These are phyloP conservation scores for Gaertneriomyces semiglobifer DNA, from an alignment of 192 early-diverging fungal species.

Conservation along the genomic window DNA sequence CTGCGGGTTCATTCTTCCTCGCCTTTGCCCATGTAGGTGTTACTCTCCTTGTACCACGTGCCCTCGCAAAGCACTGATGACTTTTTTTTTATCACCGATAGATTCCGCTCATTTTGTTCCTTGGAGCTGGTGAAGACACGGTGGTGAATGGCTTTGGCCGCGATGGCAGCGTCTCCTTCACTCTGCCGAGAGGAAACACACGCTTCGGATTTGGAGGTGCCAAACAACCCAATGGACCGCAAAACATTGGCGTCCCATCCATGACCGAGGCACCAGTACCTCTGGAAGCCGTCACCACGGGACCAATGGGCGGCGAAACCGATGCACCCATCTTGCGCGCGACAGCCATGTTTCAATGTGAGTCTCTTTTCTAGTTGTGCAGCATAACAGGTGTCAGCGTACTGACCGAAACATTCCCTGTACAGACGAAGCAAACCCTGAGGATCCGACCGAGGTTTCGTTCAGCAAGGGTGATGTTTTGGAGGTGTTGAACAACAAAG, in stretches of 20 bases:
- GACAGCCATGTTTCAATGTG: constrained; percentile 20
- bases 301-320: too few relatives aligned
- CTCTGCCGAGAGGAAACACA: constrained; percentile 1
- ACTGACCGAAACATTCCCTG: not conserved
- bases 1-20: constrained; percentile 34
- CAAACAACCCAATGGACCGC: too few relatives aligned
- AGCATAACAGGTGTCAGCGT: not conserved
- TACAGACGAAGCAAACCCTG: constrained; percentile 80
- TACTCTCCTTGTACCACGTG: not conserved
- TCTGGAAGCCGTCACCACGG: too few relatives aligned
- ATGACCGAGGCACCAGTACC: too few relatives aligned
- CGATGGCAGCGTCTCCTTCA: constrained; percentile 9
- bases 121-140: constrained; percentile 24
- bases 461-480: constrained; percentile 84
- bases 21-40: constrained; percentile 30
- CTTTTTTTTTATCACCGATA: not conserved
- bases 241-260: too few relatives aligned
- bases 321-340: constrained; percentile 3
- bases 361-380: constrained; percentile 1
- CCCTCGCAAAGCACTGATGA: not conserved
- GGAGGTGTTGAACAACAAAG: constrained; percentile 83
- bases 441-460: constrained; percentile 87
- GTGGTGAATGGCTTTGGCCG: constrained; percentile 6
- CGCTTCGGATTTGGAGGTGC: not conserved
- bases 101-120: constrained; percentile 23